Percentiles rank a stretch among this genome's conserved stretches.
phyloP scores from a whole-genome alignment of 306 rosid genomes.

The Medicago ruthenica region DNA sequence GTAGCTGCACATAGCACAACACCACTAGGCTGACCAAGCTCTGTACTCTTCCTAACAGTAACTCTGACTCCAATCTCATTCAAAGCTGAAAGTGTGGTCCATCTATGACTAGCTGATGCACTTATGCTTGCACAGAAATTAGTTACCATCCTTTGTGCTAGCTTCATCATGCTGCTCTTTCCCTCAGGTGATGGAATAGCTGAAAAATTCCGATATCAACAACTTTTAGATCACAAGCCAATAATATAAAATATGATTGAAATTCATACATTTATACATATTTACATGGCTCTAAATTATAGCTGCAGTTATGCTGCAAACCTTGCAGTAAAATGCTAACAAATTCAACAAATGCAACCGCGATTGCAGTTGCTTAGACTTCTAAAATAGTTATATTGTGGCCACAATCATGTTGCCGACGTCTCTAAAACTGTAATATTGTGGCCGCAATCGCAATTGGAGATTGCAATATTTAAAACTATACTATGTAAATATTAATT shows the following conservation, averaged over 20 bases:
- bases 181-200: constrained; percentile 89
- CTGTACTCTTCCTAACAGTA: constrained; percentile 75
- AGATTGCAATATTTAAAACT: background rate
- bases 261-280: background rate
- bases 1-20: constrained; percentile 92
- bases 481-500: background rate
- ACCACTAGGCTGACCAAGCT: constrained; percentile 88
- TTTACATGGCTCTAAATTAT: too few relatives aligned
- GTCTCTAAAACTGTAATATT: too few relatives aligned
- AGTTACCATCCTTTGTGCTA: constrained; percentile 92
- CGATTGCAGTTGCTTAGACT: background rate
- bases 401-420: too few relatives aligned
- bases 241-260: background rate
- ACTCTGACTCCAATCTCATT: constrained; percentile 84
- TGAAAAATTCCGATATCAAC: constrained; percentile 17
- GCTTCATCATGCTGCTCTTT: constrained; percentile 93
- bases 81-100: constrained; percentile 83
- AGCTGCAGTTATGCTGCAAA: background rate
- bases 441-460: too few relatives aligned
- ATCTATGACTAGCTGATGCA: constrained; percentile 74
- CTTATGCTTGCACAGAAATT: constrained; percentile 84
- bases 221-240: background rate
- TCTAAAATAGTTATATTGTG: too few relatives aligned
- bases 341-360: background rate
- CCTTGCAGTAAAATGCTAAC: background rate